phyloP scores from a whole-genome alignment of 768 basidiomycete genomes.

The Mycena rebaudengoi region DNA sequence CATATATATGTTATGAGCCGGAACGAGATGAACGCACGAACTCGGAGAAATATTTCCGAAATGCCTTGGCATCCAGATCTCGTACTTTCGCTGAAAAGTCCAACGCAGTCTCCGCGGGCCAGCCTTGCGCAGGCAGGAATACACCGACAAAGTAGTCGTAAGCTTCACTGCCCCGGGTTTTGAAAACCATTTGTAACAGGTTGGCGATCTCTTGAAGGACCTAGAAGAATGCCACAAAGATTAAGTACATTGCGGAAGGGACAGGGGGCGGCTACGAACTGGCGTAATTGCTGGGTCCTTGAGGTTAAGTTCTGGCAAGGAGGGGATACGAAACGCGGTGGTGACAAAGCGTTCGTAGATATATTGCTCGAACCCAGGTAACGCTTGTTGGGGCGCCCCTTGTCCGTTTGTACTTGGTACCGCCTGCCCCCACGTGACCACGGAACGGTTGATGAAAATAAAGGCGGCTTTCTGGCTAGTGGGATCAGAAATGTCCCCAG shows the following conservation, averaged over 20 bases:
- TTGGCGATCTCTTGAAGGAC: conserved; percentile 90
- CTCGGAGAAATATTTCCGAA: conserved; percentile 89
- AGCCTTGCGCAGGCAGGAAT: conserved; percentile 89
- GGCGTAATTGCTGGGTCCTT: conserved; percentile 58
- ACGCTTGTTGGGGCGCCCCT: conserved; percentile 41
- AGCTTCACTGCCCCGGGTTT: conserved; percentile 83
- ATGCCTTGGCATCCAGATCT: conserved; percentile 76
- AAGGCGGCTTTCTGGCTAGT: conserved; percentile 82
- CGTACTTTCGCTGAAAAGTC: conserved; percentile 83
- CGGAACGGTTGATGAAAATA: conserved; percentile 75
- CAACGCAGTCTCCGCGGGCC: conserved; percentile 79
- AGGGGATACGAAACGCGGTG: conserved; percentile 82
- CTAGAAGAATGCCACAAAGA: conserved; percentile 58
- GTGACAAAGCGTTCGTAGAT: conserved; percentile 89
- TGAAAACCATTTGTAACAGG: conserved; percentile 81
- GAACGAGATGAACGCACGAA: conserved; percentile 79
- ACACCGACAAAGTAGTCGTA: conserved; percentile 79
- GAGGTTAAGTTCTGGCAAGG: conserved; percentile 81
- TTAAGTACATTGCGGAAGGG: neutral
- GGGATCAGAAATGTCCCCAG: conserved; percentile 81
- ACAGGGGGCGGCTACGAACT: neutral
- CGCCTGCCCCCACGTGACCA: conserved; percentile 73
- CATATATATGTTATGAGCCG: conserved; percentile 58
- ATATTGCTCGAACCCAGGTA: conserved; percentile 94
- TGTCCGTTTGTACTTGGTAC: conserved; percentile 43